Evolutionary conservation across 768 basidiomycete species (phyloP).

Genomic region (Macrolepiota dolichaula): DNA sequence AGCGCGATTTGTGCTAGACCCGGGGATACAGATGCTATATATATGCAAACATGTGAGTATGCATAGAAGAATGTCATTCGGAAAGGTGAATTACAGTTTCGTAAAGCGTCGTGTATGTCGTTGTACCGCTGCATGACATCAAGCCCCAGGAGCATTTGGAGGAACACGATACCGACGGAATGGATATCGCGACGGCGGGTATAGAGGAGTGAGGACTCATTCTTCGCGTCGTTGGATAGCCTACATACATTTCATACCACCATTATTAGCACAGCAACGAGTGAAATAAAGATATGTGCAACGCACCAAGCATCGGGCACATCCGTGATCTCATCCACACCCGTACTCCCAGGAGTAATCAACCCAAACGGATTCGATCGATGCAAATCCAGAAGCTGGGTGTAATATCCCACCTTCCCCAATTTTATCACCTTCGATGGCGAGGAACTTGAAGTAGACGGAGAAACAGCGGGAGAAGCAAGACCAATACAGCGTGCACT

Average conservation of each 20-base stretch:
- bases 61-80: not conserved
- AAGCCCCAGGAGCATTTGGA: constrained; percentile 85
- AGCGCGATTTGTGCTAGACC: constrained; percentile 47
- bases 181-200: constrained; percentile 81
- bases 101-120: constrained; percentile 56
- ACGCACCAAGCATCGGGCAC: constrained; percentile 45
- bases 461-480: constrained; percentile 36
- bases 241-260: too few relatives aligned
- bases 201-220: constrained; percentile 72
- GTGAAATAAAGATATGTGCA: not conserved
- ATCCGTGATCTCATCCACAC: constrained; percentile 28
- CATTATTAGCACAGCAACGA: not conserved
- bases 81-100: constrained; percentile 41
- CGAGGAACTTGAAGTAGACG: constrained; percentile 31
- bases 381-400: constrained; percentile 74
- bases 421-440: constrained; percentile 64
- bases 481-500: constrained; percentile 60
- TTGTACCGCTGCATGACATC: constrained; percentile 57
- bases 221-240: constrained; percentile 75
- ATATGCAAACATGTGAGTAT: not conserved
- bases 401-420: constrained; percentile 67
- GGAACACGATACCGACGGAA: constrained; percentile 69
- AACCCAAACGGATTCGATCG: constrained; percentile 76
- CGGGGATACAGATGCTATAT: constrained; percentile 50
- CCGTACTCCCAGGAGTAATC: constrained; percentile 19